These are phyloP conservation scores for Blastobotrys elegans DNA, from an alignment of 1,139 yeast species.

Conservation along the genomic window DNA sequence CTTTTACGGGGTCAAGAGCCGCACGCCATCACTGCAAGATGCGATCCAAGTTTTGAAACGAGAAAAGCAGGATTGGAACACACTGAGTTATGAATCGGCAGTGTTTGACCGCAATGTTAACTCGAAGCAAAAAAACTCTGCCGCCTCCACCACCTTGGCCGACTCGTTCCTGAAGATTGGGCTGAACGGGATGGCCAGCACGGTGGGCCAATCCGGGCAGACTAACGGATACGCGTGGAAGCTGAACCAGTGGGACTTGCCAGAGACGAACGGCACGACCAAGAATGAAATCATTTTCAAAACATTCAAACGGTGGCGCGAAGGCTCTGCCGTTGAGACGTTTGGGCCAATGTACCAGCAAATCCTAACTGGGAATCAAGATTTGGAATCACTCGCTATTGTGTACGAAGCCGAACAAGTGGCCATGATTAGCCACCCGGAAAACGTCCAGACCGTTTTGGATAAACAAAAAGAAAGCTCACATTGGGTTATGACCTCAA, in stretches of 20 bases:
- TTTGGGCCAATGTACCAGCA: background rate
- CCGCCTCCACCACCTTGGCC: slow-evolving; percentile 27
- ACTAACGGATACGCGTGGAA: slow-evolving; percentile 45
- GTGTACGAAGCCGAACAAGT: slow-evolving; percentile 8
- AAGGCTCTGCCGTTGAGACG: background rate
- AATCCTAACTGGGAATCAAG: slow-evolving; percentile 10
- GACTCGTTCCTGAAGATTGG: slow-evolving; percentile 45
- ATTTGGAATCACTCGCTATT: slow-evolving; percentile 9
- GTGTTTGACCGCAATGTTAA: slow-evolving; percentile 39
- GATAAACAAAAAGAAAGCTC: background rate
- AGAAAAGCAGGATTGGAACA: slow-evolving; percentile 35
- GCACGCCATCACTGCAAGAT: slow-evolving; percentile 45
- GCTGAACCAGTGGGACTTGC: slow-evolving; percentile 64
- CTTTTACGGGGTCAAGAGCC: slow-evolving; percentile 54
- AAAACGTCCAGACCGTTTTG: background rate
- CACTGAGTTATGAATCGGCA: slow-evolving; percentile 54
- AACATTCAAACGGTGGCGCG: slow-evolving; percentile 38
- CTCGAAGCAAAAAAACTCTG: slow-evolving; percentile 5
- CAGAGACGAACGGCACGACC: slow-evolving; percentile 32
- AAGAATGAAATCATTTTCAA: slow-evolving; percentile 46
- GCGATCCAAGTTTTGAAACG: slow-evolving; percentile 42
- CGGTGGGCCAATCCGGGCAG: slow-evolving; percentile 11
- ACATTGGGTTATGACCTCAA: slow-evolving; percentile 3
- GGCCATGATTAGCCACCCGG: slow-evolving; percentile 2
- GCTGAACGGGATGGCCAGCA: slow-evolving; percentile 45